Evolutionary conservation across 176 grass and related monocot genomes (phyloP), one percentile per base, ranked within the genome.

Genomic region (Carex littledalei): DNA sequence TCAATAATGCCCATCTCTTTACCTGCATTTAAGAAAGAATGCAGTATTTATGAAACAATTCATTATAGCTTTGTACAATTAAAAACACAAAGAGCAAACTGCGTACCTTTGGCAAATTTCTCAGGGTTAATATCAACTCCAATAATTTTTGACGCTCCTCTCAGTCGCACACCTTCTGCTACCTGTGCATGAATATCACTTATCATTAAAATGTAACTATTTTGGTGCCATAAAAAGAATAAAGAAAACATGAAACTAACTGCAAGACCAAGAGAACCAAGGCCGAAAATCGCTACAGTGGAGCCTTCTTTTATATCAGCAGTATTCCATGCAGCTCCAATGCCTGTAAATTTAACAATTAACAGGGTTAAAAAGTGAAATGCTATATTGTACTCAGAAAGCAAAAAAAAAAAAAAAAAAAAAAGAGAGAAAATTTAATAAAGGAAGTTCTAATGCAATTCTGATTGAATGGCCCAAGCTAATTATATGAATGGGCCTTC

Each of bases 311-410:
- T 83, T 10, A 97, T 65, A 20, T 94, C 86, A 12, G 92, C 94
- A 7, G 92, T 92, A 86, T 97, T 97, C 92, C 94, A 97, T 18
- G n/a, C 92, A 1, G 94, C 94, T 85, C 94, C 94, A 2, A 97
- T 67, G 18, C 92, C 94, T 94, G 45, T 55, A 52, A 78, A 18
- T 26, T 84, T 73, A 17, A 0, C 77, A 75, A 54, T 8, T 78
- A 52, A 56, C 21, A 43, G 35, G n/a, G 15, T 45, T 71, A n/a
- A 71, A 70, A 77, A 55, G 50, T 31, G 50, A 56, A 29, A 56
- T 55, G 12, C 17, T 6, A 49, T 78, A 54, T 55, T 55, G 55
- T 56, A 56, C 21, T 39, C 21, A 0, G 29, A 67, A 67, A 34
- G 12, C 26, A 34, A 34, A 67, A 67, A 34, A 37, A 0, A 3